Conservation (phyloP, 1,284 basidiomycete species). For the Heterobasidion annosum region DNA sequence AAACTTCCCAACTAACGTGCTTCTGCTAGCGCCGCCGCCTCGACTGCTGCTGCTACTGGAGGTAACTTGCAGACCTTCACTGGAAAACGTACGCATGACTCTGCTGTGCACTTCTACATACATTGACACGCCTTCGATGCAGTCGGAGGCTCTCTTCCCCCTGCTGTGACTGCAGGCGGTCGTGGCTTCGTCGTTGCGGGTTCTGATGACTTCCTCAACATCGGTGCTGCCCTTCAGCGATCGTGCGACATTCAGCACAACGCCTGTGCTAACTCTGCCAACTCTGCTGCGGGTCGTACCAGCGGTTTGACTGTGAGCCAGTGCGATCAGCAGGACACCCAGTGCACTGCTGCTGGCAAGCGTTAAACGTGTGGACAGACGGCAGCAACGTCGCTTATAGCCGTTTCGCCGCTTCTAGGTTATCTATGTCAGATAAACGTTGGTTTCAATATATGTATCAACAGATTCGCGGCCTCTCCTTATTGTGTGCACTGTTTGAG, state of each 20-base stretch:
- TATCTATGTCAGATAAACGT: not conserved
- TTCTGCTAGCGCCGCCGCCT: conserved; percentile 10
- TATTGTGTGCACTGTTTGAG: not conserved
- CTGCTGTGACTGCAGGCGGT: conserved; percentile 33
- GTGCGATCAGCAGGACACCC: conserved; percentile 17
- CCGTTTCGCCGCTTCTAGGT: too few species aligned
- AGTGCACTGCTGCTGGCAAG: conserved; percentile 11
- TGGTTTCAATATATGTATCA: not conserved
- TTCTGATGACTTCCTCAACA: conserved; percentile 37
- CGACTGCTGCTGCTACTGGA: conserved; percentile 14
- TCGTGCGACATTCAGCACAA: conserved; percentile 52
- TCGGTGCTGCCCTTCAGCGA: conserved; percentile 41
- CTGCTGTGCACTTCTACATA: not conserved
- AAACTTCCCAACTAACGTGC: not conserved
- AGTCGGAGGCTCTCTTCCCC: conserved; percentile 32
- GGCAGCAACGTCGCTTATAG: too few species aligned
- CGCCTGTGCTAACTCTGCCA: conserved; percentile 16
- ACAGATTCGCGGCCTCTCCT: not conserved
- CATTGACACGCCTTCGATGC: not conserved
- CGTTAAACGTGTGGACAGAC: not conserved
- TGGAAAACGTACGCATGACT: conserved; percentile 20
- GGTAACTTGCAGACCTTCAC: conserved; percentile 30
- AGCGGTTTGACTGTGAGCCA: conserved; percentile 13
- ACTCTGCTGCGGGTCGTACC: conserved; percentile 8
- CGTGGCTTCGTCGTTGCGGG: conserved; percentile 34